Percentiles rank a stretch among this genome's conserved stretches.
phyloP scores from a whole-genome alignment of 208 protist genomes.

The Acanthamoeba triangularis region DNA sequence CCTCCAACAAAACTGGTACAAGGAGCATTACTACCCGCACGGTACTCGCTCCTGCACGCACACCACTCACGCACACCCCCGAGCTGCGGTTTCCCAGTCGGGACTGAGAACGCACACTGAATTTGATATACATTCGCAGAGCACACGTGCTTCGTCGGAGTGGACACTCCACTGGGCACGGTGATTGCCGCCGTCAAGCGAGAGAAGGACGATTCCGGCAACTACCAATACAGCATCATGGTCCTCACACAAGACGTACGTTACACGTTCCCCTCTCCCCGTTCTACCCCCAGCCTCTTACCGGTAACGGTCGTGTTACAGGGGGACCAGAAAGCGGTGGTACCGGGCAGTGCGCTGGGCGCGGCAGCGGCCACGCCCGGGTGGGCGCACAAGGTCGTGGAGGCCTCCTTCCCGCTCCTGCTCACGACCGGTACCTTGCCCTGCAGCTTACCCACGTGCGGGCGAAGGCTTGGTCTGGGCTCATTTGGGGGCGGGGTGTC shows the following conservation, averaged over 20 bases:
- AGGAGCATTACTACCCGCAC: neutral
- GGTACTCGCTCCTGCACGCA: neutral
- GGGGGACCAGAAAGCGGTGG: conserved; percentile 1
- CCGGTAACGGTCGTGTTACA: neutral
- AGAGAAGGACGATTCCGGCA: neutral
- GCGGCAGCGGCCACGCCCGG: neutral
- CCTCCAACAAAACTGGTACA: conserved; percentile 41
- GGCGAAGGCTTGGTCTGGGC: too few relatives aligned
- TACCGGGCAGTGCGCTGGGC: neutral
- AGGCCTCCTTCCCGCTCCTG: conserved; percentile 20
- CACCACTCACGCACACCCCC: too few relatives aligned
- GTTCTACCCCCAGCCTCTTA: too few relatives aligned
- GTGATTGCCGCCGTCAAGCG: neutral
- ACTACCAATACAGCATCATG: neutral
- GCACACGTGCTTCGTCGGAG: conserved; percentile 19
- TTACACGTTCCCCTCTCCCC: too few relatives aligned
- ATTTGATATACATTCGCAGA: too few relatives aligned
- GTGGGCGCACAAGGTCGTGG: neutral
- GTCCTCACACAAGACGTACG: conserved; percentile 56
- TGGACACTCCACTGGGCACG: conserved; percentile 35
- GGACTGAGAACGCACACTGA: too few relatives aligned
- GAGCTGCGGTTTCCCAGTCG: too few relatives aligned
- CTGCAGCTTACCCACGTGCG: neutral
- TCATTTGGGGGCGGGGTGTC: too few relatives aligned
- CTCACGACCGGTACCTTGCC: neutral